These are phyloP conservation scores for Xylaria longipes DNA, from an alignment of 495 filamentous ascomycete genomes.

Conservation along the genomic window DNA sequence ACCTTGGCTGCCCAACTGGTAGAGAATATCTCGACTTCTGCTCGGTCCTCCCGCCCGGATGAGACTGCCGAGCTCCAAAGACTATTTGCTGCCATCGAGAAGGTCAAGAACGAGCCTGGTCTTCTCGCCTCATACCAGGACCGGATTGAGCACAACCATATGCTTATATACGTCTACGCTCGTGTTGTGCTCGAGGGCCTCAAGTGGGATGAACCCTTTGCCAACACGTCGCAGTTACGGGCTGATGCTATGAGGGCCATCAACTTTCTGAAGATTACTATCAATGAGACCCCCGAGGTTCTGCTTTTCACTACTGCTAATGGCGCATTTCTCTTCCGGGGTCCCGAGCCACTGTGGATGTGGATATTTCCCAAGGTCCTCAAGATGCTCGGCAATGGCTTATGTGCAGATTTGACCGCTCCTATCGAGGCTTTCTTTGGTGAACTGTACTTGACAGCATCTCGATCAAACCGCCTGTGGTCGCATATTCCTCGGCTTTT, in stretches of 20 bases:
- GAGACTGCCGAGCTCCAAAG: conserved; percentile 52
- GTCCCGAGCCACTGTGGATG: conserved; percentile 71
- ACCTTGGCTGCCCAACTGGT: conserved; percentile 72
- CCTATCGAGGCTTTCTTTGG: conserved; percentile 60
- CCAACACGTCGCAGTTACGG: conserved; percentile 55
- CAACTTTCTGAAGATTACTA: conserved; percentile 66
- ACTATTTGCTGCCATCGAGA: conserved; percentile 48
- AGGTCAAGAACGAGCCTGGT: conserved; percentile 48
- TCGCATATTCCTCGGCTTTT: conserved; percentile 50
- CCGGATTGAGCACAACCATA: conserved; percentile 75
- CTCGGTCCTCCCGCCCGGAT: conserved; percentile 48
- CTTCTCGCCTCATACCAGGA: conserved; percentile 61
- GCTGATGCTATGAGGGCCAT: conserved; percentile 72
- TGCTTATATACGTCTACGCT: conserved; percentile 82
- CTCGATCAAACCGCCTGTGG: conserved; percentile 50
- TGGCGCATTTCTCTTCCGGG: conserved; percentile 50
- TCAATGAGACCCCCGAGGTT: conserved; percentile 75
- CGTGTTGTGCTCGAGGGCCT: conserved; percentile 77
- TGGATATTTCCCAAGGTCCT: conserved; percentile 76
- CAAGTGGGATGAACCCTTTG: conserved; percentile 66
- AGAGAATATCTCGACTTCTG: conserved; percentile 55
- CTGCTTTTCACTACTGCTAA: conserved; percentile 58
- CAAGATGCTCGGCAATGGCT: conserved; percentile 57
- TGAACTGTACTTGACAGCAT: conserved; percentile 48
- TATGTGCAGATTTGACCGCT: conserved; percentile 47